Conservation (phyloP, 2,329 filamentous ascomycete genomes). For the Bisporella sp. region DNA sequence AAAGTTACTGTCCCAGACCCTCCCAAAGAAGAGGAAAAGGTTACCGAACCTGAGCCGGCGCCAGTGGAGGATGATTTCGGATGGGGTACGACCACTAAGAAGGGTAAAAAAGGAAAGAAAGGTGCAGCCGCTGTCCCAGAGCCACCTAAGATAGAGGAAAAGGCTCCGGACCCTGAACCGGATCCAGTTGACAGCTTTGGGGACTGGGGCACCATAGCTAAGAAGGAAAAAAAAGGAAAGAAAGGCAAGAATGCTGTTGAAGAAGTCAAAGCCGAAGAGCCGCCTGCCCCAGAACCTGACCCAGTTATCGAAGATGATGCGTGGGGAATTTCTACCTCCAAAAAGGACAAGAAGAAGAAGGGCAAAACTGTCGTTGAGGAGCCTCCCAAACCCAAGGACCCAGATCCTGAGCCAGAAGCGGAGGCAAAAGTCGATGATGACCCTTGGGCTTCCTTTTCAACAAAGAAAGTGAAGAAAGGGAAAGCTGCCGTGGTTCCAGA, state of each 20-base stretch:
- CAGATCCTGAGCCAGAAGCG: slow-evolving; percentile 28
- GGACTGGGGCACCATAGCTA: slow-evolving; percentile 14
- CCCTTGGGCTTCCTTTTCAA: slow-evolving; percentile 23
- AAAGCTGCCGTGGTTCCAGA: slow-evolving; percentile 20
- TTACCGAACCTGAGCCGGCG: slow-evolving; percentile 17
- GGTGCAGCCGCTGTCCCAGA: slow-evolving; percentile 25
- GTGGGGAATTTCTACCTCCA: slow-evolving; percentile 38
- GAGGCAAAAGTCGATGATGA: slow-evolving; percentile 24
- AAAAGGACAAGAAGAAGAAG: slow-evolving; percentile 40
- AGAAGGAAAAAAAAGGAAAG: slow-evolving; percentile 35
- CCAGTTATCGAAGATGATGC: slow-evolving; percentile 34
- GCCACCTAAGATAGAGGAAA: slow-evolving; percentile 12
- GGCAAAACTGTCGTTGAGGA: slow-evolving; percentile 26
- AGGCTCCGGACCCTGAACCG: slow-evolving; percentile 12
- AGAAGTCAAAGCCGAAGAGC: slow-evolving; percentile 13
- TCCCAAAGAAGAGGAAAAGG: slow-evolving; percentile 16
- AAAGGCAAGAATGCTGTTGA: slow-evolving; percentile 31
- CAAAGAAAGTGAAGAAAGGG: slow-evolving; percentile 36
- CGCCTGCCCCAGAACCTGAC: slow-evolving; percentile 21
- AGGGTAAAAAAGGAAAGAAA: slow-evolving; percentile 33
- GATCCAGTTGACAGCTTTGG: slow-evolving; percentile 19
- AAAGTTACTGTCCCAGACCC: slow-evolving; percentile 27
- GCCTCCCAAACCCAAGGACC: slow-evolving; percentile 23
- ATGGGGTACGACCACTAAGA: slow-evolving; percentile 38
- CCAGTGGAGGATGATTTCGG: slow-evolving; percentile 34